phyloP scores from a whole-genome alignment of 108 stramenopile species.

The Fragilaria radians region DNA sequence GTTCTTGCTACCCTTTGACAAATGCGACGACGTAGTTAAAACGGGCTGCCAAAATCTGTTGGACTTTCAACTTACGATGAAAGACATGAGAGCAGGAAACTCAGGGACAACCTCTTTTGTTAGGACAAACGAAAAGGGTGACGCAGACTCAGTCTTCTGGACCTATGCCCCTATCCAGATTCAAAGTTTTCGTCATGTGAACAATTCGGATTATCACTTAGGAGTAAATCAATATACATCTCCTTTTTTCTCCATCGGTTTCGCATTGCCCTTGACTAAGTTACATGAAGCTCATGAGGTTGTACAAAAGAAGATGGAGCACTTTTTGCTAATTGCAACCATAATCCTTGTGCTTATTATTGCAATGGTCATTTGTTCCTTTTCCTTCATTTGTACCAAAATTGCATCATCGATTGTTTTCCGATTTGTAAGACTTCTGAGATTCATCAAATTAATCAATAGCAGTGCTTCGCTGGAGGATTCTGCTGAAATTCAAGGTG shows the following conservation, averaged over 20 bases:
- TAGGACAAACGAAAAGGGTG: background rate
- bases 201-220: slow-evolving; percentile 9
- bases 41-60: slow-evolving; percentile 1
- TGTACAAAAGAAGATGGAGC: slow-evolving; percentile 9
- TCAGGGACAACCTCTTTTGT: background rate
- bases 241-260: background rate
- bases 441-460: slow-evolving; percentile 4
- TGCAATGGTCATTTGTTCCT: slow-evolving; percentile 4
- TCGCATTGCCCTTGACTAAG: slow-evolving; percentile 1
- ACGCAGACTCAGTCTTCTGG: background rate
- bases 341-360: slow-evolving; percentile 10
- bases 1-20: slow-evolving; percentile 15
- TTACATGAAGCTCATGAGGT: background rate
- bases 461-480: background rate
- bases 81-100: background rate
- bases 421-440: slow-evolving; percentile 20
- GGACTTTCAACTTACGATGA: background rate
- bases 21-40: background rate
- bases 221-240: slow-evolving; percentile 4
- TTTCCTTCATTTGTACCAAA: slow-evolving; percentile 9
- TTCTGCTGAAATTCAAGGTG: background rate
- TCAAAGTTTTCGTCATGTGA: slow-evolving; percentile 11
- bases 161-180: slow-evolving; percentile 13
- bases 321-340: slow-evolving; percentile 7
- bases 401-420: slow-evolving; percentile 12